Evolutionary conservation across 805 yeast genomes (phyloP).

Genomic region (Saccharomyces jurei): DNA sequence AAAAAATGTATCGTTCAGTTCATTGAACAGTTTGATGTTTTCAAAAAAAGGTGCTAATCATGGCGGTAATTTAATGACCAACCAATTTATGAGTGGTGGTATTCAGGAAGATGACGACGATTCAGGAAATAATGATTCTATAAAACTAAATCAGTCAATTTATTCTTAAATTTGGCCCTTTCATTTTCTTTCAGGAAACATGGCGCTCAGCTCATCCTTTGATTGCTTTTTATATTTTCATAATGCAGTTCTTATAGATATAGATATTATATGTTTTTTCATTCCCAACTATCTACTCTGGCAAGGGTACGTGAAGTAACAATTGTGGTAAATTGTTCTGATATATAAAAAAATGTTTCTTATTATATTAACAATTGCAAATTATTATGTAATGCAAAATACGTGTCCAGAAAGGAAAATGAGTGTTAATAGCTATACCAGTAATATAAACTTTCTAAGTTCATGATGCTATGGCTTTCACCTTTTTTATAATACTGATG

Average conservation of each 20-base stretch:
- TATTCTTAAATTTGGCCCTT: slow-evolving; percentile 13
- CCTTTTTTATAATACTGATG: neutral
- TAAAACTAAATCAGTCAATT: slow-evolving; percentile 26
- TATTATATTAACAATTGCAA: neutral
- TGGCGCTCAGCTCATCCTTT: neutral
- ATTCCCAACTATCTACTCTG: neutral
- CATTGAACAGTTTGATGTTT: slow-evolving; percentile 29
- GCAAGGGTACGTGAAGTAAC: neutral
- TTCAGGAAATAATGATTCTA: slow-evolving; percentile 12
- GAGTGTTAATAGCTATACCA: neutral
- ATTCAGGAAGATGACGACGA: slow-evolving; percentile 25
- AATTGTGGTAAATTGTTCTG: neutral
- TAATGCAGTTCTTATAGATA: neutral
- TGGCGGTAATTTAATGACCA: slow-evolving; percentile 16
- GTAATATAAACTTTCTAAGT: neutral
- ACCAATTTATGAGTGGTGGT: slow-evolving; percentile 25
- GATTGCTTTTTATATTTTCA: neutral
- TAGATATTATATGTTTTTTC: neutral
- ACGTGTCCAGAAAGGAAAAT: neutral
- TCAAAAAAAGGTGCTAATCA: slow-evolving; percentile 24
- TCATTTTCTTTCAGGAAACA: neutral
- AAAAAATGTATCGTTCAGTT: slow-evolving; percentile 30
- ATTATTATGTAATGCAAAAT: neutral
- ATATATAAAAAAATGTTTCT: neutral
- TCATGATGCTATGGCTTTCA: neutral